Base-by-base conservation (phyloP, 495 filamentous ascomycete genomes). In the Penicillium maclennaniae region DNA sequence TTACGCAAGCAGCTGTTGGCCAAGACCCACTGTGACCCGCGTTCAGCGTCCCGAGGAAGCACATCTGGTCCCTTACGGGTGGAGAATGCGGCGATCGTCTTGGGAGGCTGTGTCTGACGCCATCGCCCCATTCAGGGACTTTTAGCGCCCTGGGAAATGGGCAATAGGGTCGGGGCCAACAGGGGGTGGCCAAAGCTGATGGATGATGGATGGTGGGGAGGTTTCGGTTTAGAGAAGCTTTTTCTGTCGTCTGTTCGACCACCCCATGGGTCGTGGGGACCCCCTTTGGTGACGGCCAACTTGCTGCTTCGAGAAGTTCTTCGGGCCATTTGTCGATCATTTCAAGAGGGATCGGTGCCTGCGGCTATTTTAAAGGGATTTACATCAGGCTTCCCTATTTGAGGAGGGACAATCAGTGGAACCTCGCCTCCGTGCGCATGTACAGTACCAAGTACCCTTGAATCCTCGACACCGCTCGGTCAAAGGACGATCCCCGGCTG, bases 81-180 rank as follows among this genome's bases (percentile, higher is more conserved):
- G 72, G 70, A 61, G 70, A 69, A 71, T 69, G 69, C 66, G 67
- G 60, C 72, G 70, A 75, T 75, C 72, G 61, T 46, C 60, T 60
- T 55, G 51, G 49, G 44, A 61, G 55, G 57, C 60, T 61, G 57
- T 55, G 56, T 58, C 61, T 69, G 57, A 66, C 65, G 71, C 68
- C 68, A 71, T 72, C 49, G 40, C 36, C 41, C 54, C 48, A 25
- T 53, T 37, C 57, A 62, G 47, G 52, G 44, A 56, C 51, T 36
- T 19, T 28, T n/a, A 34, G 16, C 48, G 34, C 44, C 28, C 43
- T 36, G 36, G 49, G 44, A 49, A 45, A 36, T 51, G 34, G 50
- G 42, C 43, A 45, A 49, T 39, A 49, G 28, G 46, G 16, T 14
- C 38, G n/a, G 19, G 38, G 20, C 6, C 16, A 15, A 21, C 19